phyloP scores from a whole-genome alignment of 352 stramenopile species.

The Phytophthora meadii region DNA sequence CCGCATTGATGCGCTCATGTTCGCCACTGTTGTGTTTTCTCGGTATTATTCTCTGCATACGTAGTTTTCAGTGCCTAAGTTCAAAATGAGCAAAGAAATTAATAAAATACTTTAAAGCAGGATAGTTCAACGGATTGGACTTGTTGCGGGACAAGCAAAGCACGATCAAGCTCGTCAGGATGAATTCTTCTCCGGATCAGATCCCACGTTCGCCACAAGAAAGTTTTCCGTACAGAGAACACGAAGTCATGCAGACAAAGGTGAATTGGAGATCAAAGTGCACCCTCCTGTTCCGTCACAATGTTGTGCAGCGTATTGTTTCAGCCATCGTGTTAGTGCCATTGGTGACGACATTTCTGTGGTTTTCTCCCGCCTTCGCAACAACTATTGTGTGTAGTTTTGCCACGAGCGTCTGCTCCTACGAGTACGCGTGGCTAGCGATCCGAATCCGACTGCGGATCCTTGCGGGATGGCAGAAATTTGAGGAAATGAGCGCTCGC shows the following conservation, averaged over 20 bases:
- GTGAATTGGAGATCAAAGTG: background rate
- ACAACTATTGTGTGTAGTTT: constrained; percentile 54
- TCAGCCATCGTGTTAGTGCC: constrained; percentile 52
- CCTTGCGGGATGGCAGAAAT: constrained; percentile 11
- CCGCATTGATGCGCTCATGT: constrained; percentile 95
- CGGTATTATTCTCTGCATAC: constrained; percentile 45
- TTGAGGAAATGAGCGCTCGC: constrained; percentile 12
- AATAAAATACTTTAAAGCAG: too few relatives aligned
- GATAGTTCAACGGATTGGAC: constrained; percentile 1
- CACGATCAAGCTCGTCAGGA: background rate
- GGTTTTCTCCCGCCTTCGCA: constrained; percentile 56
- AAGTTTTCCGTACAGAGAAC: background rate
- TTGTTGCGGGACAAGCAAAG: background rate
- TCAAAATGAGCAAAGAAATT: too few relatives aligned
- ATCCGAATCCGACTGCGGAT: constrained; percentile 53
- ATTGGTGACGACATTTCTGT: constrained; percentile 58
- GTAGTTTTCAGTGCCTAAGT: background rate
- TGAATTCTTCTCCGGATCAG: background rate
- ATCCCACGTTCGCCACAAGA: background rate
- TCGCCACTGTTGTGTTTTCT: constrained; percentile 69
- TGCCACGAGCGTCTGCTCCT: constrained; percentile 47
- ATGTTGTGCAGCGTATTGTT: constrained; percentile 55
- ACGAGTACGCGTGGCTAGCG: constrained; percentile 65
- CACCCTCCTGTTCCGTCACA: constrained; percentile 10
- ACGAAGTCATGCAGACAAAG: background rate